phyloP scores from a whole-genome alignment of 2,329 filamentous ascomycete species.

The Hypoxylon sp. region DNA sequence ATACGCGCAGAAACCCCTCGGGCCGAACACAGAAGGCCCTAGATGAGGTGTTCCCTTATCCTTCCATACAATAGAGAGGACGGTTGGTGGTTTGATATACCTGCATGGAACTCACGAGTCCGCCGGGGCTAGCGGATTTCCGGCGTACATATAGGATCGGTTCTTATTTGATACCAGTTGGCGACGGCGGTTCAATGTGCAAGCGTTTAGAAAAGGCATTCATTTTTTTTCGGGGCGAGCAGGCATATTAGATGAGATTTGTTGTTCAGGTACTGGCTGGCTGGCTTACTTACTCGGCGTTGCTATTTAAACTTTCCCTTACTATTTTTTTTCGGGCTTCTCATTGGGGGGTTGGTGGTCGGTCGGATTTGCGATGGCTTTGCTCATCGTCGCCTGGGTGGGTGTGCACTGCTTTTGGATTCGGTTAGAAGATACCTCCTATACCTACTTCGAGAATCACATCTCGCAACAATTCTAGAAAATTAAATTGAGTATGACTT shows the following conservation, averaged over 20 bases:
- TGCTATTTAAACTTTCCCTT: conserved; percentile 13
- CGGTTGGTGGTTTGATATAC: conserved; percentile 24
- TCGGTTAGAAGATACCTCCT: conserved; percentile 18
- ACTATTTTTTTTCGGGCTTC: conserved; percentile 17
- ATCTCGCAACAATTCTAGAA: not conserved
- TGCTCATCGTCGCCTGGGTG: conserved; percentile 2
- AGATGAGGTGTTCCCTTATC: conserved; percentile 20
- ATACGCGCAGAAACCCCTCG: conserved; percentile 66
- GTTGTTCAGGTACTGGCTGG: conserved; percentile 8
- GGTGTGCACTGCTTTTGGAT: conserved; percentile 20
- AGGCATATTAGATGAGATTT: conserved; percentile 22
- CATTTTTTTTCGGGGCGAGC: conserved; percentile 4
- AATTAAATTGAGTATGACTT: conserved; percentile 11
- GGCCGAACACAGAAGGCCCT: conserved; percentile 12
- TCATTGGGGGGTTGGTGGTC: not conserved
- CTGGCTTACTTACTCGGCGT: conserved; percentile 10
- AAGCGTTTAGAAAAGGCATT: conserved; percentile 22
- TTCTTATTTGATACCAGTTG: conserved; percentile 37
- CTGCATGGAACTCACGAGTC: conserved; percentile 31
- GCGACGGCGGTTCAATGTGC: conserved; percentile 18
- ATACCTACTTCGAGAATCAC: conserved; percentile 15
- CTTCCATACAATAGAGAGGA: conserved; percentile 6
- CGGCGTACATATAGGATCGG: conserved; percentile 20
- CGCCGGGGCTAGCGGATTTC: conserved; percentile 29
- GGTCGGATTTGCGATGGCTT: conserved; percentile 8